Base-by-base conservation (phyloP, 768 basidiomycete species). In the Multifurca ochricompacta region DNA sequence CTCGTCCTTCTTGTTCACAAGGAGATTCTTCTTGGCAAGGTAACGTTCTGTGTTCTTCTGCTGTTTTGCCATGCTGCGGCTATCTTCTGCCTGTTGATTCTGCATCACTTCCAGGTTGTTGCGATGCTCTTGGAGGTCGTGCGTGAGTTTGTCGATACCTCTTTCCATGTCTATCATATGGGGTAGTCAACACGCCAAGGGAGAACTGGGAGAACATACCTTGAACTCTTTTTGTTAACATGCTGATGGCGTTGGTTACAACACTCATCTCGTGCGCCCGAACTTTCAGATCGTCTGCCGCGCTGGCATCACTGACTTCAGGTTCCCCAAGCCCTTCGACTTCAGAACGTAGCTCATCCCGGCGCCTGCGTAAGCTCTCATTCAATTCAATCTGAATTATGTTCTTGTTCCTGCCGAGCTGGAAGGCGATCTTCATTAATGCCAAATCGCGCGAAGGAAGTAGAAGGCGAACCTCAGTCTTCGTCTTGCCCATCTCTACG, bases 11-110 rank as follows among this genome's bases (percentile, higher is more conserved):
- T 93, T 81, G 35, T 77, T 77, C 19, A 78, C 62, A 13, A 98
- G 74, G 74, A 96, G 87, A 66, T 92, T 88, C 36, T 86, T 79
- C 69, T 98, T 98, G 23, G 92, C 85, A 7, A 95, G 77, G 68
- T 94, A 96, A 18, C 95, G 81, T 65, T 99, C 96, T 0, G 92
- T 91, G 58, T 83, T 90, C 77, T 98, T 98, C 67, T 97, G 93
- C 60, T 94, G 85, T 54, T 83, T 81, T n/a, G 87, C 82, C 55
- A 97, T 89, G 35, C 79, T 83, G 8, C 91, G 84, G 44, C 79
- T 82, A 62, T 96, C 92, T 64, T 98, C 94, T 0, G 79, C 67
- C 65, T 97, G 95, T 60, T 91, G 83, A 7, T 77, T 77, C 62
- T 95, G 89, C 3, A 85, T 70, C 56, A 78, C 77, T 64, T 98